Percentiles rank a stretch among this genome's conserved stretches.
Evolutionary conservation across 805 yeast genomes (phyloP).

Genomic region (Zygoascus bituminiphila): DNA sequence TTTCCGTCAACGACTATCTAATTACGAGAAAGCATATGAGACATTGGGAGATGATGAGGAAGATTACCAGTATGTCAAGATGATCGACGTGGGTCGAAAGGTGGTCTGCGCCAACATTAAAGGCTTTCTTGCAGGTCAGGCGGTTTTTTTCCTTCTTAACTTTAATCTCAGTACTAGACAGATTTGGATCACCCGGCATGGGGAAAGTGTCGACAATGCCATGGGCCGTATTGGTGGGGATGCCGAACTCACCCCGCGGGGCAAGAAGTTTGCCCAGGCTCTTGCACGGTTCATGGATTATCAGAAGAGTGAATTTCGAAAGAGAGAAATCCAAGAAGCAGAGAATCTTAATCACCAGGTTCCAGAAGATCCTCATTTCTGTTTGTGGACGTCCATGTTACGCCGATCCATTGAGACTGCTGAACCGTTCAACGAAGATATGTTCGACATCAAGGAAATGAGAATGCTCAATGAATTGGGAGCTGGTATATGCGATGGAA

Average conservation of each 20-base stretch:
- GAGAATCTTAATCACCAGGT: conserved; percentile 19
- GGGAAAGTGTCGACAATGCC: conserved; percentile 82
- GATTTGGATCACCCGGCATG: conserved; percentile 92
- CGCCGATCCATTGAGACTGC: conserved; percentile 73
- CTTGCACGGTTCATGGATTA: conserved; percentile 63
- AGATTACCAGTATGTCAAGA: conserved; percentile 77
- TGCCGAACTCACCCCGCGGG: conserved; percentile 70
- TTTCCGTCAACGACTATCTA: conserved; percentile 68
- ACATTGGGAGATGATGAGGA: conserved; percentile 74
- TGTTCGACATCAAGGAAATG: conserved; percentile 76
- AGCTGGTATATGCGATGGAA: conserved; percentile 86
- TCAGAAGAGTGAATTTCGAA: conserved; percentile 63
- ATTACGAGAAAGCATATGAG: conserved; percentile 85
- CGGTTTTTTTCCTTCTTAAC: conserved; percentile 79
- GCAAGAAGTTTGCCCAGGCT: conserved; percentile 63
- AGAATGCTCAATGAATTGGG: conserved; percentile 90
- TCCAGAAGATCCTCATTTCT: conserved; percentile 65
- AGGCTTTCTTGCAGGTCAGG: conserved; percentile 84
- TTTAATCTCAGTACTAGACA: conserved; percentile 85
- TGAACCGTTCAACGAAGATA: conserved; percentile 60
- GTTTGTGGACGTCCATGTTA: conserved; percentile 91
- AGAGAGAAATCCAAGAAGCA: conserved; percentile 44
- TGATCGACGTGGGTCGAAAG: conserved; percentile 93
- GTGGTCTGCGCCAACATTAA: conserved; percentile 87
- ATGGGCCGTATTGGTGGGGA: conserved; percentile 89